Base-by-base conservation (phyloP, 2,329 filamentous ascomycete species). In the Phialemoniopsis sp. region DNA sequence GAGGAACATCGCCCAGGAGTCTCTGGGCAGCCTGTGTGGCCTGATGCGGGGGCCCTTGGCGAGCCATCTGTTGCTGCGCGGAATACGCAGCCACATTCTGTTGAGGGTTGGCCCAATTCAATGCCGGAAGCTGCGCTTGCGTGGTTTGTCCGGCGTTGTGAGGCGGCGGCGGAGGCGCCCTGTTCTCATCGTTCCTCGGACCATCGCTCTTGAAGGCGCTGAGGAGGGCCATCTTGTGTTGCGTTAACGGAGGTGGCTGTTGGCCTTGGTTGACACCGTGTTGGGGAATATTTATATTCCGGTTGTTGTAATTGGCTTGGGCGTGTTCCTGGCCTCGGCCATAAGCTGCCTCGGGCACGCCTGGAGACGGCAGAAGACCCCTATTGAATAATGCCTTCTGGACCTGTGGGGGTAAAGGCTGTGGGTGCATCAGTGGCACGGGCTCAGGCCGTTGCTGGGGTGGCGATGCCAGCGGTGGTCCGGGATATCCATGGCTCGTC, bases 391-490 rank as follows among this genome's bases (percentile, higher is more conserved):
- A 59, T 7, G 68, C 67, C 44, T 71, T 69, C 42, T 79, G 76
- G 2, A 77, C 72, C 34, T 78, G 73, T 7, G 73, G 76, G 19
- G 75, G 76, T 10, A 75, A 55, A 9, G 74, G 70, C 38, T 77
- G 73, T 1, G 72, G 72, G 38, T 68, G 65, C 10, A 66, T 42
- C 7, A 64, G 50, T n/a, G 57, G 60, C 3, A 61, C 43, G 2
- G 58, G 51, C 2, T 37, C 35, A 8, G 14, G 21, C 42, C 38
- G 46, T 46, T 38, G 46, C 34, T 36, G 42, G 35, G 28, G 19
- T 18, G 18, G 36, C 10, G 19, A 17, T 12, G 12, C 36, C 37
- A 26, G 6, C 21, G 21, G 21, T 10, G 21, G 21, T 10, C 21
- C 21, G 10, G 21, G 6, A 10, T 26, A 26, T 26, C 21, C 21